A percentile compares a stretch with the other conserved stretches of the same genome.
These are phyloP conservation scores for Russula foetens DNA, from an alignment of 768 basidiomycete species.

Conservation along the genomic window DNA sequence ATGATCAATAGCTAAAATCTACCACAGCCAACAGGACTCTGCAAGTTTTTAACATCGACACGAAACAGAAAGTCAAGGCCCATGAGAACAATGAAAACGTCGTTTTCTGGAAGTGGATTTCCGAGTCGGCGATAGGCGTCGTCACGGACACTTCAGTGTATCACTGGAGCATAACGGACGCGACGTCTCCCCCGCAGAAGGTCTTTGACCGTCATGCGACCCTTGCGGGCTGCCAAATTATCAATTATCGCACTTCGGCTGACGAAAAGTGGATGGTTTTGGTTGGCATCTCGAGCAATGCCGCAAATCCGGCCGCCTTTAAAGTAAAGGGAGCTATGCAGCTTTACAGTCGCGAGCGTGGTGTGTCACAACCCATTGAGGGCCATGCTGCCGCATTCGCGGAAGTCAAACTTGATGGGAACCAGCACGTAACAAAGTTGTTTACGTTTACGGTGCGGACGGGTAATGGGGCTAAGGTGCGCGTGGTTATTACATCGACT, in stretches of 20 bases:
- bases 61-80: slow-evolving; percentile 96
- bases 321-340: slow-evolving; percentile 99
- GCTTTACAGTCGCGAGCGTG: slow-evolving; percentile 86
- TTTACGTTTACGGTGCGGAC: slow-evolving; percentile 95
- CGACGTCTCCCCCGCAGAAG: slow-evolving; percentile 77
- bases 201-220: slow-evolving; percentile 94
- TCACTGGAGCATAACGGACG: slow-evolving; percentile 80
- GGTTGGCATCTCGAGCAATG: slow-evolving; percentile 88
- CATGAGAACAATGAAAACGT: slow-evolving; percentile 91
- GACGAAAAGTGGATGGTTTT: slow-evolving; percentile 98
- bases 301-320: slow-evolving; percentile 91
- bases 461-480: slow-evolving; percentile 94
- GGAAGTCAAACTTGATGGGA: slow-evolving; percentile 83
- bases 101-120: slow-evolving; percentile 99
- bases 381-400: slow-evolving; percentile 97
- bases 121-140: slow-evolving; percentile 83
- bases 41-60: slow-evolving; percentile 97
- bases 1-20: slow-evolving; percentile 1
- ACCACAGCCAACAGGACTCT: slow-evolving; percentile 79
- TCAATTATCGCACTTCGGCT: slow-evolving; percentile 88
- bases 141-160: slow-evolving; percentile 91
- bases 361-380: slow-evolving; percentile 96
- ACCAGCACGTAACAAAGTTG: slow-evolving; percentile 76
- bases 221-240: slow-evolving; percentile 93
- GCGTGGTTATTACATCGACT: slow-evolving; percentile 21